Conservation (phyloP, 1,139 yeast genomes). For the Wickerhamomyces sp. region DNA sequence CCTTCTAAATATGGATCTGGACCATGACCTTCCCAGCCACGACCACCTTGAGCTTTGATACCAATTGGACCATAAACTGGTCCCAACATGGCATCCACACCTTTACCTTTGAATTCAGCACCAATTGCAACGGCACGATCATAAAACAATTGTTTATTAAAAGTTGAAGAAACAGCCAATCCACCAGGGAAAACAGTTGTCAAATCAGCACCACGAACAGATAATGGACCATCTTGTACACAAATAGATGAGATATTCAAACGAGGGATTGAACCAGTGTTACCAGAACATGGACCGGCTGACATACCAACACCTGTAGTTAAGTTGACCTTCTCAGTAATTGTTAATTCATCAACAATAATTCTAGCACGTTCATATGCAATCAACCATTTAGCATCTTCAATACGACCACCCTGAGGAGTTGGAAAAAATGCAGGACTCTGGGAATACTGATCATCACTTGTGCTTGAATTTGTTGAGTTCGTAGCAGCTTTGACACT, state of each 20-base stretch:
- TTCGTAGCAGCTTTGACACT: not conserved
- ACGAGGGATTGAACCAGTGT: constrained; percentile 53
- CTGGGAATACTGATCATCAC: not conserved
- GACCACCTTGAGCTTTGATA: constrained; percentile 52
- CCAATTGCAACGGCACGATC: constrained; percentile 54
- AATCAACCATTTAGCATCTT: constrained; percentile 39
- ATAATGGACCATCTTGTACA: constrained; percentile 58
- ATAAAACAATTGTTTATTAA: constrained; percentile 45
- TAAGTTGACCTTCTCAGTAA: constrained; percentile 52
- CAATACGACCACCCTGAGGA: constrained; percentile 12
- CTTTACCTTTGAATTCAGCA: constrained; percentile 44
- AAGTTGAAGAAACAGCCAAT: constrained; percentile 50
- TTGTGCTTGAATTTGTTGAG: not conserved
- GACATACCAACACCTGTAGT: constrained; percentile 60
- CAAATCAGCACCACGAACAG: constrained; percentile 51
- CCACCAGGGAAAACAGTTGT: constrained; percentile 54
- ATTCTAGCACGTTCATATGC: constrained; percentile 50
- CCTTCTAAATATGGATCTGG: constrained; percentile 60
- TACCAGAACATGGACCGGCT: constrained; percentile 57
- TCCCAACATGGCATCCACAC: constrained; percentile 47
- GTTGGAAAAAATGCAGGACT: constrained; percentile 10
- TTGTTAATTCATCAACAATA: constrained; percentile 45
- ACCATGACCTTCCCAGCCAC: constrained; percentile 53
- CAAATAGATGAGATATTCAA: constrained; percentile 50
- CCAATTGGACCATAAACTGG: constrained; percentile 50